Percentiles rank a stretch among this genome's conserved stretches.
Conservation (phyloP, 768 basidiomycete species). For the Rhodotorula graminis region DNA sequence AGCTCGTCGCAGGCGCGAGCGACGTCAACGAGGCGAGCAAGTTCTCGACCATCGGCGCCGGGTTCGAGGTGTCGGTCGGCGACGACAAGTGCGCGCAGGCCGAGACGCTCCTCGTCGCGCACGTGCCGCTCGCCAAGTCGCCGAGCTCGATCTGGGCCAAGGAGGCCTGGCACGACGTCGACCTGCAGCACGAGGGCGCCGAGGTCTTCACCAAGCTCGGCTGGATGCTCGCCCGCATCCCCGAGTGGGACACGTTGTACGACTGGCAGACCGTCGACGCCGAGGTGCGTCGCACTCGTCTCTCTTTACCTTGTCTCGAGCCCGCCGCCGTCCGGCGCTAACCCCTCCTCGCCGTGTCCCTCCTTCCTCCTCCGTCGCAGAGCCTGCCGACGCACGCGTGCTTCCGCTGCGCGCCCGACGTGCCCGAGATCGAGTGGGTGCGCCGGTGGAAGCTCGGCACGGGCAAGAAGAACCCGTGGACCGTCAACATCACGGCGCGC, state of each 20-base stretch:
- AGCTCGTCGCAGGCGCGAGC: conserved; percentile 26
- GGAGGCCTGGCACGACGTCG: conserved; percentile 70
- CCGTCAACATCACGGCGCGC: conserved; percentile 56
- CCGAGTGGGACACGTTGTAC: conserved; percentile 64
- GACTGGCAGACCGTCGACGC: conserved; percentile 63
- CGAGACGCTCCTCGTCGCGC: conserved; percentile 70
- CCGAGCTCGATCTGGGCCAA: conserved; percentile 63
- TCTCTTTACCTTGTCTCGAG: background rate
- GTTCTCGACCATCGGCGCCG: conserved; percentile 61
- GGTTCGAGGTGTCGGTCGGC: conserved; percentile 55
- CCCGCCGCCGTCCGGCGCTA: background rate
- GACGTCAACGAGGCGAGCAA: conserved; percentile 49
- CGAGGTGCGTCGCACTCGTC: conserved; percentile 35
- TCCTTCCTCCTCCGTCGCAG: background rate
- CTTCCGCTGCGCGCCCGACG: conserved; percentile 62
- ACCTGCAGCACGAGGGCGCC: conserved; percentile 75
- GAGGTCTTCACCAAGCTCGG: conserved; percentile 69
- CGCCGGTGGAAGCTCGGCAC: conserved; percentile 45
- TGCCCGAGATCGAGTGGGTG: conserved; percentile 71
- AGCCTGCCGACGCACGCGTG: conserved; percentile 4
- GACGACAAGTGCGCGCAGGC: conserved; percentile 68
- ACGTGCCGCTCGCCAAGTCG: conserved; percentile 62
- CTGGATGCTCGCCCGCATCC: conserved; percentile 80
- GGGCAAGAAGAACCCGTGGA: conserved; percentile 51
- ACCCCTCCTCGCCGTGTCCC: too few relatives aligned